phyloP scores from a whole-genome alignment of 1,284 basidiomycete genomes.

The Pisolithus thermaeus region DNA sequence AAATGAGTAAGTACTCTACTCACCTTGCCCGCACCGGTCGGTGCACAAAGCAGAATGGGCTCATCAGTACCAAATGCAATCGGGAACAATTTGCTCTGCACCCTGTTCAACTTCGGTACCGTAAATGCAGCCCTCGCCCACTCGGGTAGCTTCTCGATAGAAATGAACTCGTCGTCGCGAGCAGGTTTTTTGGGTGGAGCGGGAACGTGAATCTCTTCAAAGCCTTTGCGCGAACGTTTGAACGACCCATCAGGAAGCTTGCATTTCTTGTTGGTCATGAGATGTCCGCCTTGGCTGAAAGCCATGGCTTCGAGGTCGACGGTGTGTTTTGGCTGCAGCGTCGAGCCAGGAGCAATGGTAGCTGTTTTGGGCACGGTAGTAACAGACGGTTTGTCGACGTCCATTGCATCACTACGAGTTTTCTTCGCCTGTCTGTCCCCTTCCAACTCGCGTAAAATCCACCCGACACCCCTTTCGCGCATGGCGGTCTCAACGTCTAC shows the following conservation, averaged over 20 bases:
- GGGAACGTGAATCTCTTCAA: slow-evolving; percentile 97
- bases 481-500: slow-evolving; percentile 97
- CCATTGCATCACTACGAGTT: slow-evolving; percentile 61
- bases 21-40: slow-evolving; percentile 98
- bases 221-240: slow-evolving; percentile 95
- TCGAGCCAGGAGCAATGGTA: slow-evolving; percentile 85
- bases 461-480: slow-evolving; percentile 94
- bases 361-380: slow-evolving; percentile 76
- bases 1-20: slow-evolving; percentile 17
- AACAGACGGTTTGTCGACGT: slow-evolving; percentile 55
- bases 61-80: slow-evolving; percentile 94
- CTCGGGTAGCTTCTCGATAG: slow-evolving; percentile 69
- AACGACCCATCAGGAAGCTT: slow-evolving; percentile 97
- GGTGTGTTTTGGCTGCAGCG: slow-evolving; percentile 78
- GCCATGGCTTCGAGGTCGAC: slow-evolving; percentile 95
- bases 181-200: slow-evolving; percentile 80
- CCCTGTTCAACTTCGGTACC: slow-evolving; percentile 79
- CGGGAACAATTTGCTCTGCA: slow-evolving; percentile 93
- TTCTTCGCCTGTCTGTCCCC: slow-evolving; percentile 66
- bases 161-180: slow-evolving; percentile 68
- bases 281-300: slow-evolving; percentile 91
- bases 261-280: slow-evolving; percentile 99
- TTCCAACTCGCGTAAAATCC: slow-evolving; percentile 87
- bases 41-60: slow-evolving; percentile 93
- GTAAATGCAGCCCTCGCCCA: slow-evolving; percentile 91